Evolutionary conservation across 2,329 filamentous ascomycete genomes (phyloP).

Genomic region (Lachnellula cervina): DNA sequence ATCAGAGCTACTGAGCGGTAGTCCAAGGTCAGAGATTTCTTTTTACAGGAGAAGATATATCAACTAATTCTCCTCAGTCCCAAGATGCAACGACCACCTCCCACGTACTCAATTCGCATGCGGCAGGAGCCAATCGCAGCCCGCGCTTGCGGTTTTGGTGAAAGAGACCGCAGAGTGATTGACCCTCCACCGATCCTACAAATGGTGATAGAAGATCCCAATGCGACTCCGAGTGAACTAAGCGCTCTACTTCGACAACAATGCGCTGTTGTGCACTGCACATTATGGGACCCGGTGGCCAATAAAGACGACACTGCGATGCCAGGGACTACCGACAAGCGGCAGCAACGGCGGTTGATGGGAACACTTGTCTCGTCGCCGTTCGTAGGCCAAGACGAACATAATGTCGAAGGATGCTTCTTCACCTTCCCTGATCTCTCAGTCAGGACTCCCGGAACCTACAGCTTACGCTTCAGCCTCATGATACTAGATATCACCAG

Average conservation of each 20-base stretch:
- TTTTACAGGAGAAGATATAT: neutral
- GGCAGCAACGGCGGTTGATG: conserved; percentile 72
- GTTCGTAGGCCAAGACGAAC: conserved; percentile 71
- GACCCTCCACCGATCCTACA: conserved; percentile 81
- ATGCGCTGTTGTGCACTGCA: conserved; percentile 70
- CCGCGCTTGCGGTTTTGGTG: conserved; percentile 76
- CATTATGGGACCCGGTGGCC: conserved; percentile 66
- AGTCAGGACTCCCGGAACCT: conserved; percentile 71
- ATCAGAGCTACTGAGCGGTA: conserved; percentile 21
- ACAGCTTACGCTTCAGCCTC: conserved; percentile 68
- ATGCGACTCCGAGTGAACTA: conserved; percentile 49
- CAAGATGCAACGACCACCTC: conserved; percentile 1
- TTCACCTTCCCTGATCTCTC: conserved; percentile 83
- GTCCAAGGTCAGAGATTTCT: conserved; percentile 9
- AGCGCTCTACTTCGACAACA: conserved; percentile 51
- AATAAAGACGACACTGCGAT: conserved; percentile 64
- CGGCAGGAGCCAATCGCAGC: conserved; percentile 76
- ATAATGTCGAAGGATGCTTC: conserved; percentile 70
- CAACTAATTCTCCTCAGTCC: conserved; percentile 16
- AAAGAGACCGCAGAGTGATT: conserved; percentile 74
- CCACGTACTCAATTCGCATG: conserved; percentile 43
- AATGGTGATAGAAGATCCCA: conserved; percentile 58
- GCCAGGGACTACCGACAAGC: conserved; percentile 55
- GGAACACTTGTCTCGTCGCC: conserved; percentile 72
- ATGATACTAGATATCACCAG: conserved; percentile 63